Percentiles rank a stretch among this genome's conserved stretches.
phyloP scores from a whole-genome alignment of 352 stramenopile genomes.

The Thalassiosira hispida region DNA sequence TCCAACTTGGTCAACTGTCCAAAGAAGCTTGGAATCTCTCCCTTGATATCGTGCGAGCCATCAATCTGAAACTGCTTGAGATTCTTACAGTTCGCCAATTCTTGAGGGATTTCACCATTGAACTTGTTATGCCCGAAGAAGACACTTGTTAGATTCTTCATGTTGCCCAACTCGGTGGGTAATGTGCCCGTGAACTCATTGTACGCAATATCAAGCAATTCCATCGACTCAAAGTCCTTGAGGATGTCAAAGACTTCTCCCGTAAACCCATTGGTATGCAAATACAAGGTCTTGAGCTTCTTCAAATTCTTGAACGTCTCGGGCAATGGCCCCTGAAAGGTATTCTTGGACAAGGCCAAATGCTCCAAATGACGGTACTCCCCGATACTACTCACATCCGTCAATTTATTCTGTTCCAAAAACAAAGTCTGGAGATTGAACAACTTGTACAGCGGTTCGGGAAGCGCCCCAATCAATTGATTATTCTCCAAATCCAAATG shows the following conservation, averaged over 20 bases:
- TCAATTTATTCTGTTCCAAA: constrained; percentile 53
- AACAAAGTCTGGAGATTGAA: constrained; percentile 46
- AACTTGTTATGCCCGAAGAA: constrained; percentile 48
- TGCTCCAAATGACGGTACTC: constrained; percentile 47
- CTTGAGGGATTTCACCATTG: constrained; percentile 28
- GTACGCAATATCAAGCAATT: constrained; percentile 48
- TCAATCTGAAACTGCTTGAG: constrained; percentile 51
- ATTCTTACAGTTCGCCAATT: constrained; percentile 37
- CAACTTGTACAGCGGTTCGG: constrained; percentile 47
- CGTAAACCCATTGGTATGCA: constrained; percentile 61
- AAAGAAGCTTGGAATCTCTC: constrained; percentile 33
- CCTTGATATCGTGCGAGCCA: constrained; percentile 29
- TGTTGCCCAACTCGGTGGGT: constrained; percentile 36
- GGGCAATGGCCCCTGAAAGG: constrained; percentile 39
- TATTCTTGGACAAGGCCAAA: constrained; percentile 46
- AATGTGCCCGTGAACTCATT: constrained; percentile 47
- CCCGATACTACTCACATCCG: constrained; percentile 40
- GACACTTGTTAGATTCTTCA: constrained; percentile 44
- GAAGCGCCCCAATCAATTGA: constrained; percentile 52
- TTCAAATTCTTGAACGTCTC: constrained; percentile 36
- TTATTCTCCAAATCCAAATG: constrained; percentile 78
- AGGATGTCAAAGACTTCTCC: constrained; percentile 46
- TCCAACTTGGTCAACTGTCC: constrained; percentile 37
- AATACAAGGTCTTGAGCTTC: constrained; percentile 61
- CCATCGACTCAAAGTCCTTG: constrained; percentile 45